Base-by-base conservation (phyloP, 2,329 filamentous ascomycete species). In the Colletotrichum tropicale region DNA sequence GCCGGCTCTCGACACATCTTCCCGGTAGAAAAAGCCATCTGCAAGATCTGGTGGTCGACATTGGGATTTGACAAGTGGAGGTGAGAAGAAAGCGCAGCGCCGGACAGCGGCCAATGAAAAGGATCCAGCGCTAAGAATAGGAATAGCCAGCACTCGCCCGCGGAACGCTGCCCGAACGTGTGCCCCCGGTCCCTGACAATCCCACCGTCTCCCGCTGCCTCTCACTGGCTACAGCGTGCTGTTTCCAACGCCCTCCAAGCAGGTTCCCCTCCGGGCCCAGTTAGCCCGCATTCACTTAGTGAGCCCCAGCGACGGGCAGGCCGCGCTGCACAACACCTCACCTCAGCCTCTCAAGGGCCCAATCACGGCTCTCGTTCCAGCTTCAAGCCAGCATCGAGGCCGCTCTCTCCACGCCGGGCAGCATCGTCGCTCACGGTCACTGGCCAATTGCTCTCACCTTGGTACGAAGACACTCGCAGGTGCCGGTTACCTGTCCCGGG, bases 111-210 rank as follows among this genome's bases (percentile, higher is more conserved):
- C 80, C 80, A 81, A 82, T 81, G 71, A 80, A 28, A 66, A n/a
- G 65, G 26, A 34, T 36, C 43, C 38, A 76, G 71, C 78, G 72
- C 81, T 81, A 82, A 82, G 78, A 80, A 81, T 82, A 81, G 77
- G 74, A 60, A 48, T 48, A 32, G 38, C 28, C 43, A 52, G 43
- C 43, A 52, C 43, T 52, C 43, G 43, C 26, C 56, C 70, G 70
- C 73, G 73, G 73, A 75, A 75, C 73, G 34, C 36, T 52, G 70
- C 56, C 69, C 73, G 73, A 67, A 75, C 69, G 61, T 36, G 60
- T 66, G 38, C 43, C 73, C 73, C 74, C 38, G 74, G 74, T 71
- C 58, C 66, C 66, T 74, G 56, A 26, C 43, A 28, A 60, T 15
- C 52, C 4, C 21, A 43, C 62, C 30, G 26, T 55, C 64, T 36